phyloP scores from a whole-genome alignment of 345 rosid genomes.

The Boechera divaricarpa region DNA sequence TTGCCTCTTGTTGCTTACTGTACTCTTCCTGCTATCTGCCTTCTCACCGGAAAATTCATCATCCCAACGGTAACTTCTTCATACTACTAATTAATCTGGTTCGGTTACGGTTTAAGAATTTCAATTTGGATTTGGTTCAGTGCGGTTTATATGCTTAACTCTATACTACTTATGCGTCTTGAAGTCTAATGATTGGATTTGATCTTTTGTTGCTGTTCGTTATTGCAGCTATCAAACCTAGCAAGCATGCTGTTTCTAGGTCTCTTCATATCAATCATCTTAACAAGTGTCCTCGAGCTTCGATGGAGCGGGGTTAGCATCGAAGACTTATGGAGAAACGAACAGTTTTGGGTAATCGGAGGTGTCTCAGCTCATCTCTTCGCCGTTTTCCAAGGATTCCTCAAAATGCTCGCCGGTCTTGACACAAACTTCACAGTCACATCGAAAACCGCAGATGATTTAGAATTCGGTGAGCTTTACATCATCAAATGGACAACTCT shows the following conservation, averaged over 20 bases:
- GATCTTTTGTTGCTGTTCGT: neutral
- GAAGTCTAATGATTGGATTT: neutral
- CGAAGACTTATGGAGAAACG: conserved; percentile 94
- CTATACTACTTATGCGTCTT: neutral
- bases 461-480: conserved; percentile 94
- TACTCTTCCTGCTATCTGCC: conserved; percentile 90
- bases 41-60: conserved; percentile 96
- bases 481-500: conserved; percentile 94
- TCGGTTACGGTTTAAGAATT: neutral
- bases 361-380: conserved; percentile 98
- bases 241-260: conserved; percentile 91
- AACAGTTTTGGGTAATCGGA: conserved; percentile 98
- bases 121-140: neutral
- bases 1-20: conserved; percentile 95
- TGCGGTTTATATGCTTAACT: neutral
- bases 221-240: conserved; percentile 81
- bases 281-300: conserved; percentile 84
- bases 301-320: conserved; percentile 98
- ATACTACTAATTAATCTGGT: neutral
- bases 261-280: conserved; percentile 85
- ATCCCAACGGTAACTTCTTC: conserved; percentile 78
- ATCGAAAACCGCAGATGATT: conserved; percentile 84
- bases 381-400: conserved; percentile 94
- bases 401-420: conserved; percentile 88
- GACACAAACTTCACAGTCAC: conserved; percentile 99